Base-by-base conservation (phyloP, 1,284 basidiomycete genomes). In the Calocybe gambosa region DNA sequence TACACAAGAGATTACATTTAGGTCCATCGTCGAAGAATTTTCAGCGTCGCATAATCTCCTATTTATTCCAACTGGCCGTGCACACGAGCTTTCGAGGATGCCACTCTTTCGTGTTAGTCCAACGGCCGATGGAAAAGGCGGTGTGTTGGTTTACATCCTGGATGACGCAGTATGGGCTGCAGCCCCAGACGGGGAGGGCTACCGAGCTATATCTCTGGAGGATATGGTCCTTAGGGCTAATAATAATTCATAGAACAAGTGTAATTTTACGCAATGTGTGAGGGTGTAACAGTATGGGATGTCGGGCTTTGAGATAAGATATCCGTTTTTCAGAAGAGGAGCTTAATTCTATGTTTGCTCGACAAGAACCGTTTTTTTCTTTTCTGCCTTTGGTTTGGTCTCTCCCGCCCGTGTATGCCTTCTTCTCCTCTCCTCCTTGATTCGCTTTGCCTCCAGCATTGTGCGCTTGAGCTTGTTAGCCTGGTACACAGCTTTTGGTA, bases 361-460 rank as follows among this genome's bases (percentile, higher is more conserved):
- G 39, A 72, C 73, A 50, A 93, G 69, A 52, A 93, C 85, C 26
- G 85, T 68, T 66, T 88, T 93, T 70, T 93, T 93, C 63, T 87
- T 81, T 69, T 94, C 94, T 29, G 93, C 82, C 62, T 89, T 93
- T 5, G 95, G 94, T 64, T 94, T 97, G 66, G 71, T 81, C 63
- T 86, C 81, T 43, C 93, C 92, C 9, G 82, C 82, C 34, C 89
- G 76, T 7, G 89, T 84, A 60, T 94, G 91, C 62, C 88, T 92
- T 61, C 93, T 71, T 56, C 94, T 75, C 57, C 93, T 80, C 64
- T 98, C 95, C 62, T 99, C 93, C 72, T 97, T 98, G 74, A 88
- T 86, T 50, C 86, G 80, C 45, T 78, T 74, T 5, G 93, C 85
- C 41, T 95, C 93, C 61, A 95, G 67, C 94, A 99, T 97, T 36